These are phyloP conservation scores for Botrytis hyacinthi DNA, from an alignment of 2,329 filamentous ascomycete genomes.

Conservation along the genomic window DNA sequence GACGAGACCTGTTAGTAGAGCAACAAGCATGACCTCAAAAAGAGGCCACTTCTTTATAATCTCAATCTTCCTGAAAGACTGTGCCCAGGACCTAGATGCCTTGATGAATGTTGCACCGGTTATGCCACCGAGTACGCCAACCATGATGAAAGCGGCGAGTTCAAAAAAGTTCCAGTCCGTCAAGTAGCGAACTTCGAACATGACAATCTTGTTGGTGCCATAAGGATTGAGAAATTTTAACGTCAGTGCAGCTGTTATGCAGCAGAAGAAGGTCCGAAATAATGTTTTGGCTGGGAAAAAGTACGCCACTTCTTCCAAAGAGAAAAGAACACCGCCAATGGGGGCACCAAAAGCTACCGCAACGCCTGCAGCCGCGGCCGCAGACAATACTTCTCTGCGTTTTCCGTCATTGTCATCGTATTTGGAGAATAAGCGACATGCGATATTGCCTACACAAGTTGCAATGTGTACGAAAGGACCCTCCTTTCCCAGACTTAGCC, in stretches of 20 bases:
- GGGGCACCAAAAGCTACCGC: conserved; percentile 93
- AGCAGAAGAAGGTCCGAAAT: conserved; percentile 97
- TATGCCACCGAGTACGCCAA: conserved; percentile 81
- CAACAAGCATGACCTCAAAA: conserved; percentile 84
- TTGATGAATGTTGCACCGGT: conserved; percentile 95
- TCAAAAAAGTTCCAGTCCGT: conserved; percentile 95
- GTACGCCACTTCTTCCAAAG: conserved; percentile 91
- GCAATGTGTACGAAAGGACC: conserved; percentile 97
- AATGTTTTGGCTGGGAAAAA: conserved; percentile 97
- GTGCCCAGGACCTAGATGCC: conserved; percentile 85
- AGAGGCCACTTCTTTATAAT: conserved; percentile 81
- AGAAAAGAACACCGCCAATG: conserved; percentile 85
- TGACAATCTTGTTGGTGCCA: conserved; percentile 91
- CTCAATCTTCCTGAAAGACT: conserved; percentile 77
- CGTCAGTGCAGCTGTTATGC: conserved; percentile 86
- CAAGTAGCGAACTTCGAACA: conserved; percentile 90
- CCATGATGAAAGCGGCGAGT: conserved; percentile 76
- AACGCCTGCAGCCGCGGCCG: conserved; percentile 86
- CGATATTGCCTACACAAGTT: conserved; percentile 91
- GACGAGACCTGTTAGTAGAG: conserved; percentile 75
- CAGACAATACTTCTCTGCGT: conserved; percentile 87
- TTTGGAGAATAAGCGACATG: conserved; percentile 88
- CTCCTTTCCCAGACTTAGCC: conserved; percentile 88
- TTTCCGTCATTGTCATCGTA: conserved; percentile 95
- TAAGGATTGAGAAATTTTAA: conserved; percentile 96